These are phyloP conservation scores for Capronia coronata DNA, from an alignment of 2,329 filamentous ascomycete genomes.

Conservation along the genomic window DNA sequence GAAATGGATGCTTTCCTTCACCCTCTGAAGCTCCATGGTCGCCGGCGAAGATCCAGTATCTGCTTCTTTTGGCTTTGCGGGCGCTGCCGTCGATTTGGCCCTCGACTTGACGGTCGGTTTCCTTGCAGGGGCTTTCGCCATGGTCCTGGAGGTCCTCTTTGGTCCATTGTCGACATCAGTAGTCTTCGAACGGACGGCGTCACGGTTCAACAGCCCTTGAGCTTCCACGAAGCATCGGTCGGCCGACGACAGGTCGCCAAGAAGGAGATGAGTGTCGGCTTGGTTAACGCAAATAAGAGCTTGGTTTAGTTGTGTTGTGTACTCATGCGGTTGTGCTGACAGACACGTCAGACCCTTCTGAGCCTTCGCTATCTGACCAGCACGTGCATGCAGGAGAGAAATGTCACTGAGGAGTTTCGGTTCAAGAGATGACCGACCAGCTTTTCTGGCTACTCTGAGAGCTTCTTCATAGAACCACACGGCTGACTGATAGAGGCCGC, in stretches of 20 bases:
- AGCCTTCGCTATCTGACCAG: slow-evolving; percentile 13
- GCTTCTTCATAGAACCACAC: slow-evolving; percentile 83
- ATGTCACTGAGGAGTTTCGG: slow-evolving; percentile 10
- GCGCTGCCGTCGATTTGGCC: not conserved
- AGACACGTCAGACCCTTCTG: not conserved
- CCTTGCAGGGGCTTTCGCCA: slow-evolving; percentile 1
- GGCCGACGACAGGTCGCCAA: slow-evolving; percentile 8
- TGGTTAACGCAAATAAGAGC: slow-evolving; percentile 7
- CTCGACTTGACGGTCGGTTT: slow-evolving; percentile 6
- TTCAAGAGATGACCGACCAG: not conserved
- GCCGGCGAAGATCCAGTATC: not conserved
- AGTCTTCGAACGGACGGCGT: not conserved
- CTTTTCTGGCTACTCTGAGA: slow-evolving; percentile 59
- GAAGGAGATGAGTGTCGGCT: slow-evolving; percentile 11
- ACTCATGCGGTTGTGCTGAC: not conserved
- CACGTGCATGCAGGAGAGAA: slow-evolving; percentile 18
- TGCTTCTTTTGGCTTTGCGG: not conserved
- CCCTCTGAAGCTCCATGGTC: not conserved
- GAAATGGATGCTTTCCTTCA: not conserved
- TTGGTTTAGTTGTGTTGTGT: not conserved
- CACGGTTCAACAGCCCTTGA: not conserved
- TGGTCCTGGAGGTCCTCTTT: not conserved
- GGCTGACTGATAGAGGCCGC: slow-evolving; percentile 83
- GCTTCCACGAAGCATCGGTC: slow-evolving; percentile 8
- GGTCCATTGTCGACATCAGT: not conserved